Evolutionary conservation across 2,329 filamentous ascomycete species (phyloP).

Genomic region (Colletotrichum musae): DNA sequence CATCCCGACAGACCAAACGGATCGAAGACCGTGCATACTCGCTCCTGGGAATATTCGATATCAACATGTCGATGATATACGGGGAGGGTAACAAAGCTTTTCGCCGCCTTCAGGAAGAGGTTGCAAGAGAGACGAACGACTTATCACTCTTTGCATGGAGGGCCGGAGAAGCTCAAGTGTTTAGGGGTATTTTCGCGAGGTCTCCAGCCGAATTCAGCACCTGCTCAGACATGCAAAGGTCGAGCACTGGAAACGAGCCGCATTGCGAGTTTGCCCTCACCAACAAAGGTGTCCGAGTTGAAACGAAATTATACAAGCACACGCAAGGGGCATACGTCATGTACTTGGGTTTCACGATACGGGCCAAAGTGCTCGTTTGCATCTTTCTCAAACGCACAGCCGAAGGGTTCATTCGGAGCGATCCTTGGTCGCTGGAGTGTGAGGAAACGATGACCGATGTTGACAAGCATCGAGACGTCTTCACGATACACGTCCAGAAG

Average conservation of each 20-base stretch:
- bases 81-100: constrained; percentile 46
- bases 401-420: neutral
- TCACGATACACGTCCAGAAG: neutral
- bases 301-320: neutral
- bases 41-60: constrained; percentile 46
- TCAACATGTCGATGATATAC: constrained; percentile 47
- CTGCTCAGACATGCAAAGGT: neutral
- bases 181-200: neutral
- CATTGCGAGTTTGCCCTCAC: neutral
- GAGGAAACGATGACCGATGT: neutral
- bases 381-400: neutral
- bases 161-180: neutral
- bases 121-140: constrained; percentile 4
- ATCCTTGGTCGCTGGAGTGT: neutral
- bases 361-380: neutral
- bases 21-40: constrained; percentile 46
- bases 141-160: constrained; percentile 15
- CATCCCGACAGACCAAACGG: constrained; percentile 42
- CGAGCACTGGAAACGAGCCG: neutral
- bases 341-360: neutral
- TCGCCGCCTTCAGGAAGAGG: constrained; percentile 35
- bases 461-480: neutral
- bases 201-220: neutral
- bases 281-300: neutral
- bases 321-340: neutral